A percentile compares a stretch with the other conserved stretches of the same genome.
Evolutionary conservation across 2,329 filamentous ascomycete genomes (phyloP).

Genomic region (Verticillium albo-atrum): DNA sequence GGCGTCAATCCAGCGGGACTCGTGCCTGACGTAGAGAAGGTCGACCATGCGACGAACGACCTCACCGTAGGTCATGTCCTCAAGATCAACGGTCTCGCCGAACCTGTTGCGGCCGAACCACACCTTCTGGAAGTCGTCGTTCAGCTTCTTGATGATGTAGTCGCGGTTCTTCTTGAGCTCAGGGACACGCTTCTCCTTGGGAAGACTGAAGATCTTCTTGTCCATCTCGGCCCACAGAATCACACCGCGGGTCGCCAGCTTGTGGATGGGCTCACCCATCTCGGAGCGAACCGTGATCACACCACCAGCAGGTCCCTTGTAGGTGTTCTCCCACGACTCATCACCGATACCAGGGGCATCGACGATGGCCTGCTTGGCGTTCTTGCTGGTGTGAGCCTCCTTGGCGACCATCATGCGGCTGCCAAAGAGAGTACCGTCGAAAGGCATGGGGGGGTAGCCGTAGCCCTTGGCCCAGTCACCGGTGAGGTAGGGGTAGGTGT

Average conservation of each 20-base stretch:
- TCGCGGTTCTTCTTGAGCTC: constrained; percentile 85
- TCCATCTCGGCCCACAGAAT: constrained; percentile 99
- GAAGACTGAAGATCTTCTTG: constrained; percentile 92
- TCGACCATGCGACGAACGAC: constrained; percentile 84
- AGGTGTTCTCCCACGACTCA: constrained; percentile 84
- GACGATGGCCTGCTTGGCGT: constrained; percentile 85
- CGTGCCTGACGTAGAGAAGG: constrained; percentile 86
- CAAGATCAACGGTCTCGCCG: constrained; percentile 78
- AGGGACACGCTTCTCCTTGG: constrained; percentile 87
- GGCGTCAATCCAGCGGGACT: constrained; percentile 85
- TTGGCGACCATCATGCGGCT: constrained; percentile 94
- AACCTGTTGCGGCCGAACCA: constrained; percentile 88
- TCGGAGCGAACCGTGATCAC: constrained; percentile 96
- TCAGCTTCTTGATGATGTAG: constrained; percentile 92
- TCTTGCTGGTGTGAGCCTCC: constrained; percentile 82
- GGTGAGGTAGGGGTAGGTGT: constrained; percentile 89
- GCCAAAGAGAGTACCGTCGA: constrained; percentile 86
- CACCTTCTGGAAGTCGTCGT: constrained; percentile 94
- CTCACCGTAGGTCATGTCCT: constrained; percentile 94
- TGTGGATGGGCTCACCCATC: constrained; percentile 99
- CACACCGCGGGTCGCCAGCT: constrained; percentile 94
- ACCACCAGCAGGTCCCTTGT: constrained; percentile 85
- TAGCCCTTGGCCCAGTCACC: constrained; percentile 84
- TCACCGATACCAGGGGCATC: constrained; percentile 82
- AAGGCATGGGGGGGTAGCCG: constrained; percentile 89